Evolutionary conservation across 2,329 filamentous ascomycete species (phyloP), one percentile per base, ranked within the genome.

Genomic region (Paraphoma sp.): DNA sequence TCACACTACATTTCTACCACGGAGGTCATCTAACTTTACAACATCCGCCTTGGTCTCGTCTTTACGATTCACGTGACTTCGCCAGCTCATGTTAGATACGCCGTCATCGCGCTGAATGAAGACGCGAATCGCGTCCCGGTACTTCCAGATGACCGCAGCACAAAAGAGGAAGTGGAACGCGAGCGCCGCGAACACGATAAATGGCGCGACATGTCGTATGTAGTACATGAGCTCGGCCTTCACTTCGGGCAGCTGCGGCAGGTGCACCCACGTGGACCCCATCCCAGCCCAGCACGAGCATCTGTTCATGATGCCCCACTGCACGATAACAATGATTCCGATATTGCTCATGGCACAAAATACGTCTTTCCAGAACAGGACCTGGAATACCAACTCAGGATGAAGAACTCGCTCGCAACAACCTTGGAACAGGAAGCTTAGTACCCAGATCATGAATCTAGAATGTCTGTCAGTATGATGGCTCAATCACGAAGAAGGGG

Each of bases 91-190:
- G 40, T 65, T 60, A 1, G 62, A 62, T n/a, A 47, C 36, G 0
- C 60, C 62, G 42, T 67, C 64, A 29, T 65, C 62, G 41, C 58
- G 54, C 41, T 67, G 64, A 11, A 64, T 45, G 42, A 54, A 67
- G 6, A 67, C 62, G 9, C 59, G 62, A 28, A 64, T 45, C 14
- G 62, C 62, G 48, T 67, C 64, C 51, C 51, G 59, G 23, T 65
- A 65, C 29, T 40, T 55, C 60, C 58, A 64, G 16, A 46, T 51
- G 11, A 64, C 54, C 2, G 29, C 48, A 30, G 28, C 57, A 48
- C 62, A 67, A 40, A 65, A 65, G 0, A 54, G 1, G 11, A 67
- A 50, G 29, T 67, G 62, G 53, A 67, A 61, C 18, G 59, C 10
- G 23, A 67, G 56, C 11, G 64, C 63, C 33, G 45, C 55, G 29